Base-by-base conservation (phyloP, 2,329 filamentous ascomycete genomes). In the Zymoseptoria crescenta region DNA sequence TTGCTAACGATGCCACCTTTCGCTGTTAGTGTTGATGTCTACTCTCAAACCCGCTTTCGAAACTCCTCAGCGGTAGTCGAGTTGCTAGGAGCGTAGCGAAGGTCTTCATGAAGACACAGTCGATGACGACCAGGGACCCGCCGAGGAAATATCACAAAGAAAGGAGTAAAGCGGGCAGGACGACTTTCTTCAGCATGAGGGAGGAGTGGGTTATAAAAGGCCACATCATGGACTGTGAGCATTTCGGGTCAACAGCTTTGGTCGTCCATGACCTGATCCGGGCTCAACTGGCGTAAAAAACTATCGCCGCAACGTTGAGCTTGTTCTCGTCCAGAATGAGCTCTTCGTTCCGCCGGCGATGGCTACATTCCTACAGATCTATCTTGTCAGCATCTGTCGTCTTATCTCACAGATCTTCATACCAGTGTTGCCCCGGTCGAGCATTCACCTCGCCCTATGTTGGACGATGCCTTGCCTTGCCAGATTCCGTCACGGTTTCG, bases 341-440 rank as follows among this genome's bases (percentile, higher is more conserved):
- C 45, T 60, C 58, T 51, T 54, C 52, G 45, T 49, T 51, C 55
- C 55, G 54, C 10, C 55, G 9, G 55, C 58, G 19, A 57, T 54
- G 13, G 30, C 52, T 13, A 50, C 58, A 20, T 60, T 60, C 55
- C 58, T 49, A 19, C 13, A 21, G 8, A 51, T 4, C 49, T 51
- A 51, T 4, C 49, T 51, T 21, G 49, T 51, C n/a, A 51, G 49
- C 19, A 51, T 51, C 4, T 19, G 7, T 10, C 49, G 8, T 4
- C 1, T 3, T 19, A 9, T 21, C 19, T 6, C 20, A 51, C 49
- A 10, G 3, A 51, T 5, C 49, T 19, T 51, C 8, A 51, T 27
- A 51, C 76, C 77, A 49, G 81, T 74, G 57, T 80, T 79, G 0
- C 83, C 83, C 53, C 83, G 90, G 74, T 89, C 91, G 73, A 87